phyloP scores from a whole-genome alignment of 768 basidiomycete genomes.

The Leccinum longicurvipes region DNA sequence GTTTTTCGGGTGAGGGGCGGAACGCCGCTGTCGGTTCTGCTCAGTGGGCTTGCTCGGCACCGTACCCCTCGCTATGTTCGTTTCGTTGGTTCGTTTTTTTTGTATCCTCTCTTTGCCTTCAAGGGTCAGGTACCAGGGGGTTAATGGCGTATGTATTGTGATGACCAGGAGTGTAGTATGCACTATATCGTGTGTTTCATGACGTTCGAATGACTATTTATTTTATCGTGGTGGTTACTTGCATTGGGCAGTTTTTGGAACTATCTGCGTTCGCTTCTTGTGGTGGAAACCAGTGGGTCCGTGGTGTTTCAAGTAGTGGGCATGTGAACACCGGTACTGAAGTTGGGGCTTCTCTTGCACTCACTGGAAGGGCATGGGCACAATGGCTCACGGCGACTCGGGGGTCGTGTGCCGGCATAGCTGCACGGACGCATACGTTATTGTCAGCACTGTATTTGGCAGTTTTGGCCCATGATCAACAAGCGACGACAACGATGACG shows the following conservation, averaged over 20 bases:
- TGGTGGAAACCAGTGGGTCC: no score
- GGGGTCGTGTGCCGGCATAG: neutral
- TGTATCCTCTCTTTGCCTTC: neutral
- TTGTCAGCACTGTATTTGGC: neutral
- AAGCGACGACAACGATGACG: no score
- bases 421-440: neutral
- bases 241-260: no score
- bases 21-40: neutral
- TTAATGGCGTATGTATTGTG: neutral
- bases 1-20: neutral
- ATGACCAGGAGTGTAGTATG: neutral
- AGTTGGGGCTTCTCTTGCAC: neutral
- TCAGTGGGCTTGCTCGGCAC: neutral
- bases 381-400: no score
- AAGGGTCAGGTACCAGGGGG: neutral
- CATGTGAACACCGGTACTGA: neutral
- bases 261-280: no score
- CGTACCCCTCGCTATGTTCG: neutral
- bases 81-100: neutral
- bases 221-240: neutral
- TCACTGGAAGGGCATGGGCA: no score
- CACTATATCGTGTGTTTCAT: neutral
- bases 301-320: neutral
- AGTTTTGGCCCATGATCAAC: neutral
- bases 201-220: no score